phyloP scores from a whole-genome alignment of 1,284 basidiomycete species.

The Malassezia psittaci region DNA sequence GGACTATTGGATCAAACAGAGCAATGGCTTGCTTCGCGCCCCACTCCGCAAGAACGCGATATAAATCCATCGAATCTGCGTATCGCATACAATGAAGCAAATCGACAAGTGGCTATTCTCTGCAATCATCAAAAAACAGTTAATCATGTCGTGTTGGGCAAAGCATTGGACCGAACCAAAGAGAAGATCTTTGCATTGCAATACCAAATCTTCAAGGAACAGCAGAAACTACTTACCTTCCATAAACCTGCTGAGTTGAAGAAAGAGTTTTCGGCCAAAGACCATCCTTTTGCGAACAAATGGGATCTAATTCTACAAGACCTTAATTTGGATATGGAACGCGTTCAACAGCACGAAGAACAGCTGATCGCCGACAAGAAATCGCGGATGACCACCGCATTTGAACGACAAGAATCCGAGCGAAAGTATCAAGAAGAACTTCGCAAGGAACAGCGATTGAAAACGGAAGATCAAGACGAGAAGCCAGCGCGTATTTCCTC shows the following conservation, averaged over 20 bases:
- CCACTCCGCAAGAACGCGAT: conserved; percentile 36
- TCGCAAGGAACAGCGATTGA: conserved; percentile 26
- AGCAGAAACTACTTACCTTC: conserved; percentile 40
- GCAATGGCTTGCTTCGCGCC: conserved; percentile 34
- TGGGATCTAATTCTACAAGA: conserved; percentile 57
- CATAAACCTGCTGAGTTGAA: conserved; percentile 53
- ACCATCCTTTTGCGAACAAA: conserved; percentile 55
- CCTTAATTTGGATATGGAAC: conserved; percentile 86
- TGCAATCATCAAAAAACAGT: conserved; percentile 48
- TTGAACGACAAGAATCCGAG: conserved; percentile 54
- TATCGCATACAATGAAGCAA: conserved; percentile 45
- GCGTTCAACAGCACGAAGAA: conserved; percentile 72
- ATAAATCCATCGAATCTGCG: conserved; percentile 36
- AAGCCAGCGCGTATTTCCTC: conserved; percentile 26
- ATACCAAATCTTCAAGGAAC: conserved; percentile 46
- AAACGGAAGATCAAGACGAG: conserved; percentile 33
- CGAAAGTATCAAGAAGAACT: conserved; percentile 34
- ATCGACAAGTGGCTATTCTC: conserved; percentile 45
- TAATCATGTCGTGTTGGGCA: conserved; percentile 35
- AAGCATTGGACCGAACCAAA: conserved; percentile 28
- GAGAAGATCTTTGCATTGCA: conserved; percentile 35
- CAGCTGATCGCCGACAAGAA: conserved; percentile 53
- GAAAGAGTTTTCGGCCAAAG: conserved; percentile 56
- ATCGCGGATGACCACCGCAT: conserved; percentile 60
- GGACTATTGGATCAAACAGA: conserved; percentile 44